Conservation (phyloP, 2,329 filamentous ascomycete genomes). For the Myriosclerotinia duriaeana region DNA sequence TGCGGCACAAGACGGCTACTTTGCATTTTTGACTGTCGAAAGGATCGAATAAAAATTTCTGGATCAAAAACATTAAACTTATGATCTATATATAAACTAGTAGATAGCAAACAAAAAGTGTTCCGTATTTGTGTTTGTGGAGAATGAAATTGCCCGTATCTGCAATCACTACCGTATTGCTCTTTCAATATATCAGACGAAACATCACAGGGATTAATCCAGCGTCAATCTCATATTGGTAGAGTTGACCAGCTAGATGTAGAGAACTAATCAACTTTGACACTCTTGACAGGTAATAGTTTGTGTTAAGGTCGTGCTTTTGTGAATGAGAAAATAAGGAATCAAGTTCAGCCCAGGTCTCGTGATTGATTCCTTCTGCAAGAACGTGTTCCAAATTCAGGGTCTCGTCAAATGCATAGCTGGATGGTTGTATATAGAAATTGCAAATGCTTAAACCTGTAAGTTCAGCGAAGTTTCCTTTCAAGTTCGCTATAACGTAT, state of each 20-base stretch:
- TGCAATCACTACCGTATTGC: background rate
- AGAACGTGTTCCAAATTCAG: background rate
- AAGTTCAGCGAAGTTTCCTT: background rate
- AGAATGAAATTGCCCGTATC: background rate
- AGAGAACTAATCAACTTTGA: too few species aligned
- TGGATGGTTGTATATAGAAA: background rate
- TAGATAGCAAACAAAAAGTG: background rate
- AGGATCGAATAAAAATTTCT: background rate
- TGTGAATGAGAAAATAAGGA: background rate
- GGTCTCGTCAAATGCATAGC: background rate
- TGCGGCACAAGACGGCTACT: background rate
- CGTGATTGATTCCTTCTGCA: background rate
- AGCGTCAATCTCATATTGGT: background rate
- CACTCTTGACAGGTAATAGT: background rate
- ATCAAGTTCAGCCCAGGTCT: background rate
- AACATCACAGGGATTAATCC: background rate
- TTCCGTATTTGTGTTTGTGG: background rate
- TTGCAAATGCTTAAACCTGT: background rate
- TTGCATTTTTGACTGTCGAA: background rate
- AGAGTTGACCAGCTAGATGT: too few species aligned
- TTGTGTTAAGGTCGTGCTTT: background rate
- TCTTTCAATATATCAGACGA: background rate
- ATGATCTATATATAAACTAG: conserved; percentile 9
- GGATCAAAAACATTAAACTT: background rate
- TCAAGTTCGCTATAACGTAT: too few species aligned